Evolutionary conservation across 2,329 filamentous ascomycete genomes (phyloP).

Genomic region (Aspergillus novofumigatus): DNA sequence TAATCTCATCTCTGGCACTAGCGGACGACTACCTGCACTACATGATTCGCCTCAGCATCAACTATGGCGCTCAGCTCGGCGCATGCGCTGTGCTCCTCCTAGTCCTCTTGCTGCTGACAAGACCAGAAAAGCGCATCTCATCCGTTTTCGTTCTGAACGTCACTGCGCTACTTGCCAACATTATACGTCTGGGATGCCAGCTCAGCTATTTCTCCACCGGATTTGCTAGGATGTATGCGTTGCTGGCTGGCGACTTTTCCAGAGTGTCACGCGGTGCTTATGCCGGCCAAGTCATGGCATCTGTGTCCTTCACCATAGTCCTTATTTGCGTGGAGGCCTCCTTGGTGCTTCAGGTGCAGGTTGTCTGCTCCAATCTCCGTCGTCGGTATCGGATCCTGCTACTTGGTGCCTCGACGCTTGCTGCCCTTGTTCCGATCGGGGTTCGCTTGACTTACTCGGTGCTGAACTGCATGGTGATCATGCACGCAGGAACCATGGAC

Average conservation of each 20-base stretch:
- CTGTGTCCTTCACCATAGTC: slow-evolving; percentile 51
- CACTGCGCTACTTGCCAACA: slow-evolving; percentile 56
- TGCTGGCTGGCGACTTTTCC: slow-evolving; percentile 53
- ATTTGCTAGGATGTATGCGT: slow-evolving; percentile 59
- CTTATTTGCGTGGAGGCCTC: slow-evolving; percentile 55
- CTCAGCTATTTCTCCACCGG: slow-evolving; percentile 56
- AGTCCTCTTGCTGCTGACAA: slow-evolving; percentile 64
- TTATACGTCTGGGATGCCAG: slow-evolving; percentile 47
- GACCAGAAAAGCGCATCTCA: slow-evolving; percentile 59
- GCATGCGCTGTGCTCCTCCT: slow-evolving; percentile 62
- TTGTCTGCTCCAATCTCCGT: slow-evolving; percentile 54
- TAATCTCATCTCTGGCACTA: slow-evolving; percentile 39
- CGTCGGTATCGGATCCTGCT: slow-evolving; percentile 43
- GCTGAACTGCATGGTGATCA: slow-evolving; percentile 44
- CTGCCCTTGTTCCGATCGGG: slow-evolving; percentile 50
- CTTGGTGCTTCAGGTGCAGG: slow-evolving; percentile 59
- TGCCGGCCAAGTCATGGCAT: slow-evolving; percentile 46
- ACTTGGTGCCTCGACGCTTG: slow-evolving; percentile 43
- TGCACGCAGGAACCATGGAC: slow-evolving; percentile 25
- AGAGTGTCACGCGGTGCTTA: slow-evolving; percentile 44
- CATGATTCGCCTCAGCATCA: slow-evolving; percentile 52
- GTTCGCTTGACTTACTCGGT: slow-evolving; percentile 53
- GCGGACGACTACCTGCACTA: slow-evolving; percentile 47
- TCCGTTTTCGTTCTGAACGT: slow-evolving; percentile 64
- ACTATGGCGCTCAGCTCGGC: slow-evolving; percentile 68